Base-by-base conservation (phyloP, 2,329 filamentous ascomycete species). In the Diaporthe velutina region DNA sequence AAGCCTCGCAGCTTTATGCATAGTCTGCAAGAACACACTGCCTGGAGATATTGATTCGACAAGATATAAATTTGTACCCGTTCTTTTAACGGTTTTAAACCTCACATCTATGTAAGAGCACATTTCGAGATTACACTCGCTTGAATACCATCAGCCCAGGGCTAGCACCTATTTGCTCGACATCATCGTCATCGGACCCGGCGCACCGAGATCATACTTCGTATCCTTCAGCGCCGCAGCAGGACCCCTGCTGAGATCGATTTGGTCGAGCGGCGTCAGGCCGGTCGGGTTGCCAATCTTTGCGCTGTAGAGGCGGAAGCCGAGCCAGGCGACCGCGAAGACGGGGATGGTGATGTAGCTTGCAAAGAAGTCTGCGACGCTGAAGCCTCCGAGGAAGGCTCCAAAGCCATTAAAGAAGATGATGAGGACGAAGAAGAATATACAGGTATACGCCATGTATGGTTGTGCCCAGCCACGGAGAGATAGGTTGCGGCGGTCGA, bases 341-440 rank as follows among this genome's bases (percentile, higher is more conserved):
- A 78, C 74, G 5, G 78, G 78, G 25, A 79, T 64, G 4, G 77
- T 78, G 50, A 85, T 77, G 74, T 86, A 86, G 54, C 81, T 80
- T 72, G 84, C 80, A 75, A 86, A 85, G 75, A 87, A 87, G 68
- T 82, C 77, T 9, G 80, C 77, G 33, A 83, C 82, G 38, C 79
- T 82, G 77, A 85, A 86, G 0, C 75, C 75, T n/a, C 84, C 82
- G 55, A 87, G 83, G 77, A 85, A 86, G 1, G 84, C 80, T 9
- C 83, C 82, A 78, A 86, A 88, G 2, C 85, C 86, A 74, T 86
- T 85, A 17, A 85, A 86, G 58, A 87, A 72, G 58, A 86, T 84
- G 42, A 87, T 85, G 28, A 86, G 75, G 50, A 81, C 66, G 78
- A 85, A 85, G 77, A 85, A 83, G 76, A 85, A 81, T 25, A 87